These are phyloP conservation scores for Sonneratia alba DNA, from an alignment of 345 rosid genomes.

Conservation along the genomic window DNA sequence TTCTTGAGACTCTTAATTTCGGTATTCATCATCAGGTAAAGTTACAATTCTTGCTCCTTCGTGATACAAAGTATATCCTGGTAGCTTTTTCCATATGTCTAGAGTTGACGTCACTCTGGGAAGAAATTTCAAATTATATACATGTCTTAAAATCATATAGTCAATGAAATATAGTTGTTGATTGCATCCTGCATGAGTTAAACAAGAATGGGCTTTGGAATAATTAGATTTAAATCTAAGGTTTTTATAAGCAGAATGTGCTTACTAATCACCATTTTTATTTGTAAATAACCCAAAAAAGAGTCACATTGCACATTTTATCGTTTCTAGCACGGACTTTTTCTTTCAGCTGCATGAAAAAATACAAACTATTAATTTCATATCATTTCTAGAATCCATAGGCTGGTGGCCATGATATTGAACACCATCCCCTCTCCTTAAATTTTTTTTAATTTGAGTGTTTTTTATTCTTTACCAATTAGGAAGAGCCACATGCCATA, in stretches of 20 bases:
- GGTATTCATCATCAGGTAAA: slow-evolving; percentile 94
- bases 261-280: not conserved
- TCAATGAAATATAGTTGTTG: no score
- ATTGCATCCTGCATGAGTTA: not conserved
- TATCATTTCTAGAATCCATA: no score
- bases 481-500: no score
- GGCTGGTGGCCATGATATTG: no score
- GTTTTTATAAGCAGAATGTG: not conserved
- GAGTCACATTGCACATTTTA: no score
- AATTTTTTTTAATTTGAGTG: no score
- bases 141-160: not conserved
- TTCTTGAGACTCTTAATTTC: slow-evolving; percentile 72
- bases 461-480: no score
- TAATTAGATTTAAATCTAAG: not conserved
- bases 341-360: no score
- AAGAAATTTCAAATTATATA: not conserved
- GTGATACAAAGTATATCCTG: not conserved
- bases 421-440: no score
- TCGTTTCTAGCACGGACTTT: no score
- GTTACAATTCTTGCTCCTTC: not conserved
- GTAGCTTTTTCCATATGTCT: not conserved
- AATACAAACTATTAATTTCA: no score
- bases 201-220: not conserved
- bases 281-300: no score
- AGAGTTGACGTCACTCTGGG: not conserved